Evolutionary conservation across 257 asterid species (phyloP).

Genomic region (Ajuga chamaepitys): DNA sequence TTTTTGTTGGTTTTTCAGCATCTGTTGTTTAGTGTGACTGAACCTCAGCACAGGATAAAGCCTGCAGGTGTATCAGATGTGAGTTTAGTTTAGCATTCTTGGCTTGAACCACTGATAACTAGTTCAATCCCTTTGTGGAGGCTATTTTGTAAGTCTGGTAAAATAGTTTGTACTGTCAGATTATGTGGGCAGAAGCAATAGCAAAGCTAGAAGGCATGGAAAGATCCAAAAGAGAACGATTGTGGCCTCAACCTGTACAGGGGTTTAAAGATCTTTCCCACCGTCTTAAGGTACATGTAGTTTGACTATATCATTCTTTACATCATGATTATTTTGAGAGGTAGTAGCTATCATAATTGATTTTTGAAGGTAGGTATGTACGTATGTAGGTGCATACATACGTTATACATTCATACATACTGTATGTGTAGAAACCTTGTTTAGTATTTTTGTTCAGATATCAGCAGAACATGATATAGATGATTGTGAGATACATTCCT

Average conservation of each 20-base stretch:
- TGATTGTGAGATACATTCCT: not conserved
- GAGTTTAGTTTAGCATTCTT: constrained; percentile 34
- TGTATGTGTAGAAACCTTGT: not conserved
- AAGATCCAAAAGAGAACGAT: constrained; percentile 78
- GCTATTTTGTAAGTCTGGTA: constrained; percentile 23
- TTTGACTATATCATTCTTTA: not conserved
- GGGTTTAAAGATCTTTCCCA: constrained; percentile 95
- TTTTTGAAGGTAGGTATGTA: not conserved
- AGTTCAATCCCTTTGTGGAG: constrained; percentile 3
- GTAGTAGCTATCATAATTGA: not conserved
- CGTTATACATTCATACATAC: too few relatives aligned
- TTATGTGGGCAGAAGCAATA: constrained; percentile 99
- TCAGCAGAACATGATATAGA: not conserved
- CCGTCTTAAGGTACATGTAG: constrained; percentile 73
- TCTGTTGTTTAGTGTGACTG: constrained; percentile 83
- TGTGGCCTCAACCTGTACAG: constrained; percentile 93
- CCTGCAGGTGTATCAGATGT: constrained; percentile 97
- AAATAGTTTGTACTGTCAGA: constrained; percentile 54
- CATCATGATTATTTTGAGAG: not conserved
- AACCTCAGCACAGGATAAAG: constrained; percentile 70
- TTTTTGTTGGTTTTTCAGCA: constrained; percentile 60
- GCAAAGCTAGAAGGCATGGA: constrained; percentile 98
- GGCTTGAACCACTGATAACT: not conserved
- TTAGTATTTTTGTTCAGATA: not conserved
- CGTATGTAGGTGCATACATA: too few relatives aligned